phyloP scores from a whole-genome alignment of 306 rosid species.

The Dalbergia oliveri region DNA sequence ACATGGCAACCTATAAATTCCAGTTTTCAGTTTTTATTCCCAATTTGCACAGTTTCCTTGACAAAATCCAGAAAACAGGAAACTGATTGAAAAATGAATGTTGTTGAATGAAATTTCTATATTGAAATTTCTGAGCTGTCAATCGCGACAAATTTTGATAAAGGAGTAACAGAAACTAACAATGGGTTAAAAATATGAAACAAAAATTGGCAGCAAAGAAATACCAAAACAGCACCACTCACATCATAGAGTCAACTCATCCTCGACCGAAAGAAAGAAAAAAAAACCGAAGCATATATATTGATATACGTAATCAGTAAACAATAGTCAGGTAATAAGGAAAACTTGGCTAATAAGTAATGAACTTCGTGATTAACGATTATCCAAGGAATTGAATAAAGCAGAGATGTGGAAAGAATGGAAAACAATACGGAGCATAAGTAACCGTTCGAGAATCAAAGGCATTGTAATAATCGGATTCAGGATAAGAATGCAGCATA shows the following conservation, averaged over 20 bases:
- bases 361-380: neutral
- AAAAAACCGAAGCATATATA: too few species aligned
- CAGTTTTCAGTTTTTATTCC: too few species aligned
- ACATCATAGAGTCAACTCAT: neutral
- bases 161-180: neutral
- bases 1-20: too few species aligned
- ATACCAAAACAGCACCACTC: neutral
- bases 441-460: neutral
- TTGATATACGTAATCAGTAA: too few species aligned
- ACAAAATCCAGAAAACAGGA: too few species aligned
- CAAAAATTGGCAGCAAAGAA: neutral
- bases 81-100: neutral
- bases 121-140: neutral
- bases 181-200: neutral
- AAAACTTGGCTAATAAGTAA: neutral
- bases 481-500: neutral
- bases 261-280: too few species aligned
- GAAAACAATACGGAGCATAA: too few species aligned
- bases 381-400: neutral
- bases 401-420: neutral
- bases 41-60: too few species aligned
- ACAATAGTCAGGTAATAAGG: too few species aligned
- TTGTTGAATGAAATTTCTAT: constrained; percentile 3
- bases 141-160: neutral
- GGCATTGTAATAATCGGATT: neutral